Evolutionary conservation across 2,329 filamentous ascomycete genomes (phyloP).

Genomic region (Fusarium burgessii): DNA sequence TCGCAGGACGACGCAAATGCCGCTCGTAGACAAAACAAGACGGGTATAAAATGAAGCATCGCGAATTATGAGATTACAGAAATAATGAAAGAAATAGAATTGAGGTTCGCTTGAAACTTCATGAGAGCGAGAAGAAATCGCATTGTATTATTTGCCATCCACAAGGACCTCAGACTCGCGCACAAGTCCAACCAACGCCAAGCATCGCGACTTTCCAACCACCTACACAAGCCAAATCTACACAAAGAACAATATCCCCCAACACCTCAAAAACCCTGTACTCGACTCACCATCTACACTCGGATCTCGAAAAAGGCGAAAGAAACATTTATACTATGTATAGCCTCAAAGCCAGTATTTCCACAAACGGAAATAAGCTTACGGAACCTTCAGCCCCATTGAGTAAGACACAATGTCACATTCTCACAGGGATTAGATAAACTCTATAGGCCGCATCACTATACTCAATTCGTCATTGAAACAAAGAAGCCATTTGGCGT

Average conservation of each 20-base stretch:
- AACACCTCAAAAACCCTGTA: no score
- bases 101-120: no score
- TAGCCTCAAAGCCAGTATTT: neutral
- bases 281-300: neutral
- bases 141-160: neutral
- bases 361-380: neutral
- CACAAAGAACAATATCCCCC: neutral
- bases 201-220: neutral
- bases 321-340: neutral
- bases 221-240: neutral
- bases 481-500: slow-evolving; percentile 6
- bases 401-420: neutral
- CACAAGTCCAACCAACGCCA: neutral
- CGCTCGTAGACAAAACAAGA: neutral
- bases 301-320: neutral
- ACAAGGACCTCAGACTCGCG: neutral
- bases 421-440: neutral
- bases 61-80: neutral
- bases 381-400: neutral
- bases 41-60: slow-evolving; percentile 13
- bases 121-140: neutral
- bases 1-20: slow-evolving; percentile 25
- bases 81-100: neutral
- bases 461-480: neutral
- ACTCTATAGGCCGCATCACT: neutral